A percentile compares a stretch with the other conserved stretches of the same genome.
phyloP scores from a whole-genome alignment of 1,284 basidiomycete species.

The Sanghuangporus baumii region DNA sequence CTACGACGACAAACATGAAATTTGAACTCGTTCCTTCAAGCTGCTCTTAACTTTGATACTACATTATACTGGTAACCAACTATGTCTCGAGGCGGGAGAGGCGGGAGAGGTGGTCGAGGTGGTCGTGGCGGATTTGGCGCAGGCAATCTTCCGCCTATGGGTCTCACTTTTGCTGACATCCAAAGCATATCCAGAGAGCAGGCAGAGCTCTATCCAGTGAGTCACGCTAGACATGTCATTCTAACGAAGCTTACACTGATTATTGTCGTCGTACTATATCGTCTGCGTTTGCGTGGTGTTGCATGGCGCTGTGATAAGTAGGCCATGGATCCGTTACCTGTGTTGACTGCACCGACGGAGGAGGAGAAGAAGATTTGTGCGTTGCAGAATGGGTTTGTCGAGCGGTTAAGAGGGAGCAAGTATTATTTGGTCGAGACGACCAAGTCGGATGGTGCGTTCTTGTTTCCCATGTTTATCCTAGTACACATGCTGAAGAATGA shows the following conservation, averaged over 20 bases:
- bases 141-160: slow-evolving; percentile 60
- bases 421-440: slow-evolving; percentile 70
- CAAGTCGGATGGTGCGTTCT: slow-evolving; percentile 54
- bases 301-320: slow-evolving; percentile 25
- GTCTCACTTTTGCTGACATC: slow-evolving; percentile 71
- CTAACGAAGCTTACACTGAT: neutral
- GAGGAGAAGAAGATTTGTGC: slow-evolving; percentile 61
- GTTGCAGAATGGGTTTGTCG: slow-evolving; percentile 59
- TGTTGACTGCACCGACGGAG: slow-evolving; percentile 54
- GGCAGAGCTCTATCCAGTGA: slow-evolving; percentile 72
- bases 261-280: neutral
- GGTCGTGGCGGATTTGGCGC: slow-evolving; percentile 30
- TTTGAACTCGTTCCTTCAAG: neutral
- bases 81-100: slow-evolving; percentile 50
- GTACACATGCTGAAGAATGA: neutral
- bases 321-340: slow-evolving; percentile 55
- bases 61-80: slow-evolving; percentile 25
- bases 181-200: slow-evolving; percentile 69
- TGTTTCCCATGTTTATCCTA: neutral
- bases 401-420: slow-evolving; percentile 56
- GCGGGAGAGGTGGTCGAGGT: slow-evolving; percentile 43
- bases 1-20: neutral
- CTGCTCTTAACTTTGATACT: neutral
- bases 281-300: neutral
- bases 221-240: slow-evolving; percentile 24